Base-by-base conservation (phyloP, 2,329 filamentous ascomycete species). In the Fusarium sp. region DNA sequence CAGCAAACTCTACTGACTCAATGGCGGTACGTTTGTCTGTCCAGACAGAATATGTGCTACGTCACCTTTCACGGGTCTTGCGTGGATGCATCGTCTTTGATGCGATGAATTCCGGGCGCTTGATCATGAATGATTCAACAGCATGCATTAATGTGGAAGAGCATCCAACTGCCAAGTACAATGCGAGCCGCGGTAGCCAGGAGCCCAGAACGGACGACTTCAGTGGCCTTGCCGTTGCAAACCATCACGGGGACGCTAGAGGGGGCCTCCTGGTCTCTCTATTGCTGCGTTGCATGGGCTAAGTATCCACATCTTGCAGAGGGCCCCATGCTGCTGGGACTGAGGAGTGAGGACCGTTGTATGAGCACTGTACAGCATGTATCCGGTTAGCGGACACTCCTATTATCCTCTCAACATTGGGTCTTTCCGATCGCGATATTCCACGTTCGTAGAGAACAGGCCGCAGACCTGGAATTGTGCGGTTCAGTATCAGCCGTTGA, bases 151-250 rank as follows among this genome's bases (percentile, higher is more conserved):
- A 51, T 38, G 63, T 56, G 54, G 68, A 63, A 67, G 66, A 68
- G 63, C 63, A 59, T 63, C 54, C 59, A 53, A 56, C 49, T 44
- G 65, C 66, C 70, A 54, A 73, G 73, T 55, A 50, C 60, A 61
- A 72, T 63, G 59, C 58, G 71, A 76, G 73, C 74, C 73, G 73
- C 74, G 72, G 73, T 76, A 76, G 66, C 73, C 73, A 72, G 61
- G 24, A 56, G 40, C 58, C 42, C 66, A 47, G 56, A 44, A 60
- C 25, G 22, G 45, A 43, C 18, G 15, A 53, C 34, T 43, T 43
- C 50, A 43, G 32, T 62, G 67, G 64, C 46, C 61, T 62, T 61
- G 63, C 60, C 52, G 59, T 68, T 70, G 66, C 54, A 68, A 74
- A 74, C 73, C 52, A 74, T 69, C 63, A 62, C 59, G 57, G 70